Percentiles rank a stretch among this genome's conserved stretches.
These are phyloP conservation scores for Heterotrichella gracilis DNA, from an alignment of 352 stramenopile genomes.

Conservation along the genomic window DNA sequence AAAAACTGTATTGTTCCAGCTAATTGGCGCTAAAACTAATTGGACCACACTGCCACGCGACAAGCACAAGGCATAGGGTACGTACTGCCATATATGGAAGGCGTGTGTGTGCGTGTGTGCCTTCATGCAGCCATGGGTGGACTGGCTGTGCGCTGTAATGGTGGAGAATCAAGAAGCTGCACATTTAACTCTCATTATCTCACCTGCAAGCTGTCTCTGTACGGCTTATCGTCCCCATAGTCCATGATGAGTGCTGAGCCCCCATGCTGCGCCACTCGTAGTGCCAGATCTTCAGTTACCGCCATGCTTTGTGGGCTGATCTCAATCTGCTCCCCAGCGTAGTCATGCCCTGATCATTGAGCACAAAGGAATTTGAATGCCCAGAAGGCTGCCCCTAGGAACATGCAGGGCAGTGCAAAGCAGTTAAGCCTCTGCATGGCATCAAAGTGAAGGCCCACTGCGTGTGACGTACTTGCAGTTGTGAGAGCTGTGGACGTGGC, in stretches of 20 bases:
- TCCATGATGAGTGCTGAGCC: conserved; percentile 50
- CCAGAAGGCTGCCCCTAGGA: background rate
- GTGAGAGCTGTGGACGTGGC: background rate
- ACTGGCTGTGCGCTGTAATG: too few relatives aligned
- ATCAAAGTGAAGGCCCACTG: background rate
- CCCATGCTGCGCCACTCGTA: conserved; percentile 35
- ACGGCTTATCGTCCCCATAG: conserved; percentile 52
- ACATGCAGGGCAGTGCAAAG: background rate
- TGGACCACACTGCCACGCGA: too few relatives aligned
- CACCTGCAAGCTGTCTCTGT: conserved; percentile 41
- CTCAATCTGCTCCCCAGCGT: conserved; percentile 45
- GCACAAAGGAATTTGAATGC: background rate
- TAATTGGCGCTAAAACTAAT: too few relatives aligned
- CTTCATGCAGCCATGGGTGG: too few relatives aligned
- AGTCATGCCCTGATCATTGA: background rate
- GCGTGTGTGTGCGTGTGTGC: too few relatives aligned
- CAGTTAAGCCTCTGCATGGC: background rate
- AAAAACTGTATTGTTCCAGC: too few relatives aligned
- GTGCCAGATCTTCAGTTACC: conserved; percentile 46
- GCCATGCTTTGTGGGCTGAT: conserved; percentile 46
- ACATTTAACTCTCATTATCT: too few relatives aligned
- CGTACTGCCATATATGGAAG: too few relatives aligned
- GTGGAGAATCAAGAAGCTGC: too few relatives aligned
- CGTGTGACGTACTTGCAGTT: background rate
- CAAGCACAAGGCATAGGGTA: too few relatives aligned